Evolutionary conservation across 495 filamentous ascomycete genomes (phyloP).

Genomic region (Hypoxylon rickii): DNA sequence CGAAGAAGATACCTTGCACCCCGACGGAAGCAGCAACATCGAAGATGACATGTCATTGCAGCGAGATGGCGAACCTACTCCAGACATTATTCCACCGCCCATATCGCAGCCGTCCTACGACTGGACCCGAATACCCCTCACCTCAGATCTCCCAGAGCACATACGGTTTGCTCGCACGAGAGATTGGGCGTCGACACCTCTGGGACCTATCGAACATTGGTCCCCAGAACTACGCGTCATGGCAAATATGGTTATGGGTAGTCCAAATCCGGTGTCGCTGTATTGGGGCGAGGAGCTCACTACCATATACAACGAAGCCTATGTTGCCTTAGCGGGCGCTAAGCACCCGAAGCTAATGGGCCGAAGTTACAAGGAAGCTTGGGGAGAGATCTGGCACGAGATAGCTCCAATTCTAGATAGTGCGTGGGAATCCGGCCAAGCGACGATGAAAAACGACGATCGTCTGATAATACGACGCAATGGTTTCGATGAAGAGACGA

Average conservation of each 20-base stretch:
- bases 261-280: slow-evolving; percentile 71
- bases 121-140: slow-evolving; percentile 68
- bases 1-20: slow-evolving; percentile 19
- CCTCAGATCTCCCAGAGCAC: slow-evolving; percentile 61
- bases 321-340: slow-evolving; percentile 66
- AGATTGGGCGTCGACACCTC: slow-evolving; percentile 66
- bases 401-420: slow-evolving; percentile 62
- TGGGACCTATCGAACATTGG: slow-evolving; percentile 71
- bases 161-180: slow-evolving; percentile 67
- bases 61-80: slow-evolving; percentile 36
- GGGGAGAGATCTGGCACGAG: slow-evolving; percentile 70
- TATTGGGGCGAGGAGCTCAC: slow-evolving; percentile 71
- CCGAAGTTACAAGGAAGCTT: slow-evolving; percentile 62
- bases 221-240: slow-evolving; percentile 63
- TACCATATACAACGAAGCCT: slow-evolving; percentile 76
- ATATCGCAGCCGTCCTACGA: slow-evolving; percentile 58
- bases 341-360: slow-evolving; percentile 76
- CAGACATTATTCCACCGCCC: slow-evolving; percentile 22
- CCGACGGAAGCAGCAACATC: slow-evolving; percentile 17
- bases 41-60: slow-evolving; percentile 17
- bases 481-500: slow-evolving; percentile 68
- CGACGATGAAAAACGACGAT: slow-evolving; percentile 78
- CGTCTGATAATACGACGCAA: slow-evolving; percentile 65
- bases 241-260: slow-evolving; percentile 71
- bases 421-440: slow-evolving; percentile 63